A percentile compares a stretch with the other conserved stretches of the same genome.
phyloP scores from a whole-genome alignment of 192 early-diverging fungal species.

The Physocladia obscura region DNA sequence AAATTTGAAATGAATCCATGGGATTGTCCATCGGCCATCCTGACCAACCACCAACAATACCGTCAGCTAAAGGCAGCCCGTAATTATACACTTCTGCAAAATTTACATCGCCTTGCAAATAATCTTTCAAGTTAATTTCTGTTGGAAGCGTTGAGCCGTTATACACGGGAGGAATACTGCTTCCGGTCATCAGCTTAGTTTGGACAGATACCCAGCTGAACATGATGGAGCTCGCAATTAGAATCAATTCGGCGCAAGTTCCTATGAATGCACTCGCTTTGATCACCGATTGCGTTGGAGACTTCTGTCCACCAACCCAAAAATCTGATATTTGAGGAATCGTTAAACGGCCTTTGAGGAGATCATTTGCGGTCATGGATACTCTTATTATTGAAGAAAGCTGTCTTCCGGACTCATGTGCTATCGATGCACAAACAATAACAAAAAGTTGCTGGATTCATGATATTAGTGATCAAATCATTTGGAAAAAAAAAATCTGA shows the following conservation, averaged over 20 bases:
- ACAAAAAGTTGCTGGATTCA: conserved; percentile 20
- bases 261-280: neutral
- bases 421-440: neutral
- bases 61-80: conserved; percentile 18
- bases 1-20: neutral
- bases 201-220: conserved; percentile 4
- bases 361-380: conserved; percentile 12
- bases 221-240: conserved; percentile 1
- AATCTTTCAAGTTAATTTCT: neutral
- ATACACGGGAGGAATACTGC: conserved; percentile 7
- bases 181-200: neutral
- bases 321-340: conserved; percentile 2
- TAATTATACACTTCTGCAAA: conserved; percentile 26
- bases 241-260: neutral
- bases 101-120: conserved; percentile 8
- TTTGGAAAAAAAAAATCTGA: neutral
- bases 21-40: neutral
- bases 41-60: conserved; percentile 16
- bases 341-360: conserved; percentile 6
- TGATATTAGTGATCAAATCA: conserved; percentile 6
- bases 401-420: neutral
- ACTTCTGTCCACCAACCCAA: conserved; percentile 1
- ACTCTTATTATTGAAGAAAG: neutral
- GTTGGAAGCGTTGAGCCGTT: neutral
- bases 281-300: conserved; percentile 2